phyloP scores from a whole-genome alignment of 2,329 filamentous ascomycete genomes.

The Aspergillus ochraceus region DNA sequence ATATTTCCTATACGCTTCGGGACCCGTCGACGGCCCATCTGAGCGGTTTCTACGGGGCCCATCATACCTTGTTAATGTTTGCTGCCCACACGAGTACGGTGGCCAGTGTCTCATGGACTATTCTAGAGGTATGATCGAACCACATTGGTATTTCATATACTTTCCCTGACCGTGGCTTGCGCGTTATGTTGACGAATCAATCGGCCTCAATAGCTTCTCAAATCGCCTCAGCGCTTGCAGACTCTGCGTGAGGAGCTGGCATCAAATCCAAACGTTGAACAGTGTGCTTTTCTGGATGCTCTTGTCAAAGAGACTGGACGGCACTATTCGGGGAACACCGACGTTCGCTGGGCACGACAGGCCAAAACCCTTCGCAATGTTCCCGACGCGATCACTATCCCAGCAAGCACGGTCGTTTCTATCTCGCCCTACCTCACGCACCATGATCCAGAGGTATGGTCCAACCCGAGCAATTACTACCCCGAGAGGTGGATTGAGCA shows the following conservation, averaged over 20 bases:
- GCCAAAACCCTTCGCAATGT: not conserved
- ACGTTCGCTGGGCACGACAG: not conserved
- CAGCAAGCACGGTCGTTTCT: not conserved
- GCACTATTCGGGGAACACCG: constrained; percentile 1
- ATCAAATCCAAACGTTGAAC: not conserved
- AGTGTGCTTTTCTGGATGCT: not conserved
- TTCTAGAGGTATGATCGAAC: not conserved
- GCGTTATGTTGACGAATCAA: not conserved
- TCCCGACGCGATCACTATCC: not conserved
- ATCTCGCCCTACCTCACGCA: constrained; percentile 4
- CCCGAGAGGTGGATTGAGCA: not conserved
- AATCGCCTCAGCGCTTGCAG: not conserved
- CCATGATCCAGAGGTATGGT: not conserved
- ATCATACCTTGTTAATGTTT: constrained; percentile 5
- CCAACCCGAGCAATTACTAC: not conserved
- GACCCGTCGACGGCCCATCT: constrained; percentile 6
- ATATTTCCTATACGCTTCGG: constrained; percentile 3
- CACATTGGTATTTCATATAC: not conserved
- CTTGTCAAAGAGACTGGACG: constrained; percentile 1
- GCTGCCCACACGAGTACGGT: constrained; percentile 7
- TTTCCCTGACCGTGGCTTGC: not conserved
- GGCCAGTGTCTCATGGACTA: constrained; percentile 4
- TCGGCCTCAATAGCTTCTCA: not conserved
- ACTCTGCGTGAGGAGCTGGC: not conserved
- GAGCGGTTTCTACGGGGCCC: not conserved